phyloP scores from a whole-genome alignment of 805 yeast species.

The Kodamaea neixiangensis region DNA sequence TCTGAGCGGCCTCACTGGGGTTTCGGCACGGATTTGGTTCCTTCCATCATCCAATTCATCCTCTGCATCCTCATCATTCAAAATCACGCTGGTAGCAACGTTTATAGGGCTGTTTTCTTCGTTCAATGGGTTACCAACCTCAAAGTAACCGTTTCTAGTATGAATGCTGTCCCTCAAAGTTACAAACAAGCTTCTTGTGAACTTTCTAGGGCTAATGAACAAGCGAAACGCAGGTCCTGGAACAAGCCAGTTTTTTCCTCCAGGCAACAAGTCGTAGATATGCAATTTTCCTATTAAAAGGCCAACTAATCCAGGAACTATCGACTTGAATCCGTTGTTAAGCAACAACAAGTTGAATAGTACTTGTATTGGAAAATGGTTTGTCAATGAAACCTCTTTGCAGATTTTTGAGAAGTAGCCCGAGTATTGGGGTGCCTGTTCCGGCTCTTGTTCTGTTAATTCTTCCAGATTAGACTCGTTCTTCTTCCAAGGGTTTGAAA shows the following conservation, averaged over 20 bases:
- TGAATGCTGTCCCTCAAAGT: neutral
- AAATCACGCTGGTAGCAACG: constrained; percentile 10
- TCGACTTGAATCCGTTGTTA: constrained; percentile 38
- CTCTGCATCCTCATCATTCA: constrained; percentile 22
- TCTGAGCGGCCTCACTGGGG: constrained; percentile 62
- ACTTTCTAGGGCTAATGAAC: constrained; percentile 27
- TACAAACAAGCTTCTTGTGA: neutral
- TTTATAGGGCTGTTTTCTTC: constrained; percentile 19
- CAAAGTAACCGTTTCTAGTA: constrained; percentile 1
- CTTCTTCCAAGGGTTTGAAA: constrained; percentile 21
- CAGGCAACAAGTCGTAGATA: constrained; percentile 37
- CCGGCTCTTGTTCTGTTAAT: neutral
- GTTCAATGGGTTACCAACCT: constrained; percentile 13
- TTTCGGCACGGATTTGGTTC: constrained; percentile 47
- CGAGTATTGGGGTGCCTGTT: neutral
- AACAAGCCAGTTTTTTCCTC: constrained; percentile 35
- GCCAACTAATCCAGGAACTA: constrained; percentile 40
- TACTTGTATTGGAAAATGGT: constrained; percentile 43
- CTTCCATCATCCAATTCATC: constrained; percentile 24
- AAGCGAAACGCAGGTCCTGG: constrained; percentile 30
- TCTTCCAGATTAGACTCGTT: neutral
- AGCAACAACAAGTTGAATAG: constrained; percentile 35
- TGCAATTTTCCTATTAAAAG: constrained; percentile 39
- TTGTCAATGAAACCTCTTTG: constrained; percentile 30
- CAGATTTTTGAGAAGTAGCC: neutral